Evolutionary conservation across 495 filamentous ascomycete genomes (phyloP).

Genomic region (Friedmanniomyces endolithicus): DNA sequence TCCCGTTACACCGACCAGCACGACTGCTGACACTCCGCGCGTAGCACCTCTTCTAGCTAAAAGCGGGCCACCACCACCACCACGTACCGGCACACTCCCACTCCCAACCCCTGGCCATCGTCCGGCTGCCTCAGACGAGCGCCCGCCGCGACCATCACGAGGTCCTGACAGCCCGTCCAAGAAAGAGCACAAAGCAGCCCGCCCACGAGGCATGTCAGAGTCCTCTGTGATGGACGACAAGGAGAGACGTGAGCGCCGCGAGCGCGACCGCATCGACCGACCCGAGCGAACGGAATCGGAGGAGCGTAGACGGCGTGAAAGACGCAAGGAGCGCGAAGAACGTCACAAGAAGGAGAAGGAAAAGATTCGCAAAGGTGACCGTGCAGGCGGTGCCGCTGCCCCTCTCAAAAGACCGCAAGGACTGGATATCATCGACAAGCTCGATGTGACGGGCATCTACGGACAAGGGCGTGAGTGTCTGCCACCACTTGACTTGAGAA

Average conservation of each 20-base stretch:
- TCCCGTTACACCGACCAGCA: background rate
- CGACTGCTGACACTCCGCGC: background rate
- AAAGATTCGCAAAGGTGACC: conserved; percentile 38
- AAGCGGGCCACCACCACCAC: conserved; percentile 16
- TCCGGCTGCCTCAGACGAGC: conserved; percentile 28
- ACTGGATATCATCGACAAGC: conserved; percentile 89
- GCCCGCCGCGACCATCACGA: conserved; percentile 31
- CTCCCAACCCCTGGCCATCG: conserved; percentile 19
- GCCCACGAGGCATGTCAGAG: conserved; percentile 81
- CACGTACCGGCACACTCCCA: conserved; percentile 22
- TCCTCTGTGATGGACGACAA: conserved; percentile 69
- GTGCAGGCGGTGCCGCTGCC: conserved; percentile 5
- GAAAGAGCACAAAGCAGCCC: conserved; percentile 19
- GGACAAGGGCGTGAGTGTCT: conserved; percentile 78
- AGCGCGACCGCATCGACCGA: conserved; percentile 11
- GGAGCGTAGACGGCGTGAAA: conserved; percentile 58
- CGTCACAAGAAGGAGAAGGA: conserved; percentile 40
- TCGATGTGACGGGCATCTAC: conserved; percentile 95
- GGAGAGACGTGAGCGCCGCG: conserved; percentile 10
- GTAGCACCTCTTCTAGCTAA: background rate
- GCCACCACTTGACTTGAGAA: background rate
- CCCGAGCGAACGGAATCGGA: conserved; percentile 20
- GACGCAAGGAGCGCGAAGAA: conserved; percentile 55
- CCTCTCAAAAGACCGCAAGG: conserved; percentile 42
- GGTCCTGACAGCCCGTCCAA: conserved; percentile 38